Base-by-base conservation (phyloP, 331 rosid species). In the Saraca asoca region DNA sequence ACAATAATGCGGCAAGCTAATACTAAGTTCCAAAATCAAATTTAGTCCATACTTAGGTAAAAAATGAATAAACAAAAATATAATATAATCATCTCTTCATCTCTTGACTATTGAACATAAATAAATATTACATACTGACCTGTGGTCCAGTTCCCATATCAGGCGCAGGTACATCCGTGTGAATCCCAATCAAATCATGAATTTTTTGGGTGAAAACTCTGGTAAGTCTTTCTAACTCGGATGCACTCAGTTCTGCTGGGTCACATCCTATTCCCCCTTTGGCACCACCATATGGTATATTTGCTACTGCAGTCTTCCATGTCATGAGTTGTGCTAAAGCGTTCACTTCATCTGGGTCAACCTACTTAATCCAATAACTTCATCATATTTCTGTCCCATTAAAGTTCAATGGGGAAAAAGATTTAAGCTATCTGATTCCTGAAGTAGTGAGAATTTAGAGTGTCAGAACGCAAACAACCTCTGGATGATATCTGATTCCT, bases 181-280 rank as follows among this genome's bases (percentile, higher is more conserved):
- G 90, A 58, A 65, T 81, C 31, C 90, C 90, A 34, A 85, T 85
- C 37, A 85, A 82, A 56, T 85, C 90, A 43, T 85, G 90, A 58
- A 85, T 79, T 70, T 85, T 85, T 62, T 85, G 87, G 11, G 87
- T 81, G 31, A 81, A 85, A 73, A 85, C 87, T 2, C 90, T 87
- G 70, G 90, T 85, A n/a, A 85, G 77, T n/a, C 90, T 78, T 74
- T 85, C 90, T 79, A 85, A 79, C 72, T 85, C 90, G 7, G 83
- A 81, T 45, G 0, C 62, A 18, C 85, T 85, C 9, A 85, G 64
- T 7, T 81, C 87, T 66, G 80, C 45, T 5, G 90, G 90, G 48
- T 62, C 76, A 82, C 90, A 81, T 74, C 90, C 90, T 39, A 85
- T 85, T 68, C 90, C 90, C 52, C 90, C 90, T 77, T 85, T 85